Base-by-base conservation (phyloP, 352 stramenopile species). In the Globisporangium viniferum region DNA sequence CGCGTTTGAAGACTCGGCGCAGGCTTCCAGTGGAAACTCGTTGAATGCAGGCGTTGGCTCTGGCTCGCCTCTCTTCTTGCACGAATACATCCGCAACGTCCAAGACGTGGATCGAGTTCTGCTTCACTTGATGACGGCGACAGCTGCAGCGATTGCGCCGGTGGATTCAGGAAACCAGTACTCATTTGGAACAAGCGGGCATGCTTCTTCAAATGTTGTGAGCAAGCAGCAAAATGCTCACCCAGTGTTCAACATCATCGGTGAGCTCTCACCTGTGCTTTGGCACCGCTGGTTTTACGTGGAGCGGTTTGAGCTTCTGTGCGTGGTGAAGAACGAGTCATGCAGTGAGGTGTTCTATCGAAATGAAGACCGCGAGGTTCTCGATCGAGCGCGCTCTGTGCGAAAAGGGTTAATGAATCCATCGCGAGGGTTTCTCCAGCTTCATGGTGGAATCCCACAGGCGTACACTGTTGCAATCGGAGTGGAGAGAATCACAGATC, bases 281-380 rank as follows among this genome's bases (percentile, higher is more conserved):
- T 97, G 89, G 89, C 89, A 97, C 61, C 88, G 89, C 22, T 97
- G 89, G 89, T 97, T 97, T 66, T 90, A 86, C 66, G 85, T 97
- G 12, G 89, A 97, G 35, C 84, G 88, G 12, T 95, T 97, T 70
- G 89, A 97, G 59, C 76, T 97, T 36, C 64, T 97, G 2, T 77
- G 72, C 4, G 77, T 96, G 14, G 83, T 93, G 29, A 84, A 89
- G 33, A 89, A 85, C 55, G 88, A 91, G 29, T 75, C 66, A 12
- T 91, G 70, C 41, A 80, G 70, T 2, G 80, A 92, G 14, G 56
- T 80, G 1, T 93, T 95, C 68, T 95, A 93, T 67, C 78, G 73
- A 58, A 69, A 68, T 51, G 81, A 88, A 55, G 61, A 75, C n/a
- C 70, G 73, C 6, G 61, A 66, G 57, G 57, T 73, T 60, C 63